Evolutionary conservation across 176 grass and related monocot species (phyloP).

Genomic region (Dendrocalamus sinicus): DNA sequence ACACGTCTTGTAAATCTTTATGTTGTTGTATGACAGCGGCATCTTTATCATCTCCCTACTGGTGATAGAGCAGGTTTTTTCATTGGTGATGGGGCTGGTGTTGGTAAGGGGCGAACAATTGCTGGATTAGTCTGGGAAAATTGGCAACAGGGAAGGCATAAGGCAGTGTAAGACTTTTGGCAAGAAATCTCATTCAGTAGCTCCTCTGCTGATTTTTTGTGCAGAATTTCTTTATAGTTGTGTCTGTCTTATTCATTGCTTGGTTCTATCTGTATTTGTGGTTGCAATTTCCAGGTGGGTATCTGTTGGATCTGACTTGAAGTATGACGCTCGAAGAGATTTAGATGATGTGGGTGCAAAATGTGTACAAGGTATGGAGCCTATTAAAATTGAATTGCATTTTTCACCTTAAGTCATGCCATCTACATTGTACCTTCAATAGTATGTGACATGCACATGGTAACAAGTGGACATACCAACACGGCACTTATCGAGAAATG

Average conservation of each 20-base stretch:
- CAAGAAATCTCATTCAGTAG: slow-evolving; percentile 13
- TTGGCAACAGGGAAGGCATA: slow-evolving; percentile 93
- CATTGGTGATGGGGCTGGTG: slow-evolving; percentile 96
- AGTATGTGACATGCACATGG: background rate
- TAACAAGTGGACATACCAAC: background rate
- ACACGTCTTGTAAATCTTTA: slow-evolving; percentile 44
- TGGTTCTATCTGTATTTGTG: slow-evolving; percentile 26
- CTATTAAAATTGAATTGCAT: slow-evolving; percentile 16
- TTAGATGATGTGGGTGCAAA: slow-evolving; percentile 97
- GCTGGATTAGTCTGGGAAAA: slow-evolving; percentile 99
- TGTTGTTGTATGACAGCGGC: slow-evolving; percentile 68
- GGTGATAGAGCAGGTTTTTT: slow-evolving; percentile 97
- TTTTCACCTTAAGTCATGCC: slow-evolving; percentile 17
- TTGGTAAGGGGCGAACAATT: slow-evolving; percentile 99
- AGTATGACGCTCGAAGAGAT: slow-evolving; percentile 95
- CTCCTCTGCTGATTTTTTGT: slow-evolving; percentile 5
- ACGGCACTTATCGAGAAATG: slow-evolving; percentile 25
- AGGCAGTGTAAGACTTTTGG: slow-evolving; percentile 79
- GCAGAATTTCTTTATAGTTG: background rate
- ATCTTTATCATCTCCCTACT: slow-evolving; percentile 85
- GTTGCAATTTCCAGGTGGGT: slow-evolving; percentile 75
- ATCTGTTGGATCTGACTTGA: slow-evolving; percentile 95
- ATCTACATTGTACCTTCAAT: slow-evolving; percentile 36
- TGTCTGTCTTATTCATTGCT: slow-evolving; percentile 24
- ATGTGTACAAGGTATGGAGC: slow-evolving; percentile 76